A percentile compares a stretch with the other conserved stretches of the same genome.
Evolutionary conservation across 257 asterid genomes (phyloP).

Genomic region (Solanum appendiculatum): DNA sequence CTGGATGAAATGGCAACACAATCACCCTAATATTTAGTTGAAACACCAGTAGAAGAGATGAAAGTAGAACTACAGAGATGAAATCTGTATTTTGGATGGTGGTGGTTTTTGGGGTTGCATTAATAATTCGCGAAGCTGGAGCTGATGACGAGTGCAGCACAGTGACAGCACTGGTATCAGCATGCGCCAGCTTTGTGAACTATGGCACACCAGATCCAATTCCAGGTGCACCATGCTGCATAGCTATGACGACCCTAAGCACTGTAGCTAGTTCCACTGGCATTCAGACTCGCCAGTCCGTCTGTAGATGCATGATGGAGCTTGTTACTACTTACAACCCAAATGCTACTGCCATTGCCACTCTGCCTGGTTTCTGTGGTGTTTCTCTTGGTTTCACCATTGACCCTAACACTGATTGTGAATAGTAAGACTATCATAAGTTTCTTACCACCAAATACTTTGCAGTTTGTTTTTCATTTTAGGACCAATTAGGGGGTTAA

Average conservation of each 20-base stretch:
- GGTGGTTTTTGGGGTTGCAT: not conserved
- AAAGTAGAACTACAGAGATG: not conserved
- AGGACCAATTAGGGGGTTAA: not conserved
- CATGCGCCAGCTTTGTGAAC: slow-evolving; percentile 57
- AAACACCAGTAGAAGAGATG: not conserved
- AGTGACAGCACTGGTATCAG: slow-evolving; percentile 49
- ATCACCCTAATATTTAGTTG: not conserved
- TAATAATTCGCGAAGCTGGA: not conserved
- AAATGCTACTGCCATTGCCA: slow-evolving; percentile 82
- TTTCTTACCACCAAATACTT: not conserved
- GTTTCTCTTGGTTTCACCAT: slow-evolving; percentile 78
- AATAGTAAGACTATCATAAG: slow-evolving; percentile 31
- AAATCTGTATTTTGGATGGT: not conserved
- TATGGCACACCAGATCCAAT: slow-evolving; percentile 62
- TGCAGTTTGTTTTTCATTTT: not conserved
- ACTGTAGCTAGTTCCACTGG: slow-evolving; percentile 24
- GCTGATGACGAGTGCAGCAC: slow-evolving; percentile 44
- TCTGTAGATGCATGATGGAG: slow-evolving; percentile 74
- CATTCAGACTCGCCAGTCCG: slow-evolving; percentile 33
- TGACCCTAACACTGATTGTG: slow-evolving; percentile 74
- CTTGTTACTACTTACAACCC: slow-evolving; percentile 32
- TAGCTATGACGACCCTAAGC: slow-evolving; percentile 57
- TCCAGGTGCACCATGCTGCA: slow-evolving; percentile 77
- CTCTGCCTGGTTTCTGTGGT: slow-evolving; percentile 86
- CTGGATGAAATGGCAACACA: slow-evolving; percentile 22